Evolutionary conservation across 2,329 filamentous ascomycete species (phyloP), one percentile per base, ranked within the genome.

Genomic region (Escovopsis sp.): DNA sequence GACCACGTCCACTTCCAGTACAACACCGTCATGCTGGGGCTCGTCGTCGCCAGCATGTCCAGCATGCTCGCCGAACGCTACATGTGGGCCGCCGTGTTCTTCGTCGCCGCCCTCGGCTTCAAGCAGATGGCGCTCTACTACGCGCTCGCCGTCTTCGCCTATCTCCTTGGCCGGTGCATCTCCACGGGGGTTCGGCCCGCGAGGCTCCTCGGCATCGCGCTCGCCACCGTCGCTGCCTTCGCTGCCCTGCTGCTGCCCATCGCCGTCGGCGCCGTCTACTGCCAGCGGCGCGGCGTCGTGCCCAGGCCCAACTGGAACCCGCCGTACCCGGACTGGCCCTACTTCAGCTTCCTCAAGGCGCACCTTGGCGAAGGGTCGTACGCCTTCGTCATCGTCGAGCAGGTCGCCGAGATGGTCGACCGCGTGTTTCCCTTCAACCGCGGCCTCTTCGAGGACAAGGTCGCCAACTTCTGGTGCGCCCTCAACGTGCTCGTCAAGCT

Each of bases 111-210:
- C 3, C 65, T 98, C n/a, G 85, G 85, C 5, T 98, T 96, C 67
- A 98, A 98, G 65, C 90, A 98, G 57, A 98, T 98, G 92, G 88
- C 88, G 1, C 68, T 98, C 13, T 98, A 96, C 62, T 98, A 94
- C 57, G 86, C 92, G 3, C 87, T 92, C 12, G 78, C 79, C 15
- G 78, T 96, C 38, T 96, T 96, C 54, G 80, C 85, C 23, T 98
- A 87, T 51, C 74, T 98, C 2, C 65, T 96, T 1, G 90, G 88
- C 8, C 76, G 78, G 49, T 94, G 87, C 51, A 48, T 92, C n/a
- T 79, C 77, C 43, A 87, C 87, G 1, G 65, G 66, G 10, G 58
- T 87, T 48, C 77, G 79, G 37, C 47, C 77, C 2, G 54, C 68
- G 0, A 75, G 85, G 3, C 72, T 96, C 17, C 44, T 90, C 4